A percentile compares a stretch with the other conserved stretches of the same genome.
Conservation (phyloP, 345 rosid genomes). For the sweet orange (Citrus sinensis) region DNA sequence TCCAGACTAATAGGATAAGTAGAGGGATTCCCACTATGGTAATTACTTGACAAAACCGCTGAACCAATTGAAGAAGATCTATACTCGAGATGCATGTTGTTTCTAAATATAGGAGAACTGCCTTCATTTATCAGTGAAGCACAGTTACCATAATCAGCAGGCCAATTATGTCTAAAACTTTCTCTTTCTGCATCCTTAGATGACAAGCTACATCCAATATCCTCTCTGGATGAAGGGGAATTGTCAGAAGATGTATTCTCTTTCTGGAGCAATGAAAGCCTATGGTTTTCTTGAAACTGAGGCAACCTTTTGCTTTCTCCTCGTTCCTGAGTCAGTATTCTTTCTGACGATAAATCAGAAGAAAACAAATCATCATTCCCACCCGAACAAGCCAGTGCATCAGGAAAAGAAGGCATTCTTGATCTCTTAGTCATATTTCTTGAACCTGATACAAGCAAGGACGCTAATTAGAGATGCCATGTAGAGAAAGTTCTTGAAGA, state of each 20-base stretch:
- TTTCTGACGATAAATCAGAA: constrained; percentile 29
- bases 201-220: constrained; percentile 26
- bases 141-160: constrained; percentile 32
- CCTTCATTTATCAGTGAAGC: constrained; percentile 28
- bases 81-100: constrained; percentile 39
- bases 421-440: constrained; percentile 23
- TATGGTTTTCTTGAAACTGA: constrained; percentile 22
- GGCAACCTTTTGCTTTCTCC: constrained; percentile 26
- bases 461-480: constrained; percentile 26
- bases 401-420: constrained; percentile 26
- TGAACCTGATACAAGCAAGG: constrained; percentile 40
- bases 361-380: constrained; percentile 24
- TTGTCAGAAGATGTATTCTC: constrained; percentile 22
- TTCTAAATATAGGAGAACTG: constrained; percentile 34
- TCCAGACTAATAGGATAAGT: constrained; percentile 24
- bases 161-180: constrained; percentile 27
- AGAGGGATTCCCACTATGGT: constrained; percentile 23
- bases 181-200: constrained; percentile 33
- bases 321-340: constrained; percentile 15
- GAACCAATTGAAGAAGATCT: constrained; percentile 37
- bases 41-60: constrained; percentile 22
- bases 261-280: constrained; percentile 21
- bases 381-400: constrained; percentile 22
- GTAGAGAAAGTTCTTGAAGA: constrained; percentile 14
- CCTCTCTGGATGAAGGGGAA: constrained; percentile 21